A percentile compares a stretch with the other conserved stretches of the same genome.
phyloP scores from a whole-genome alignment of 2,329 filamentous ascomycete species.

The Apiospora arundinis region DNA sequence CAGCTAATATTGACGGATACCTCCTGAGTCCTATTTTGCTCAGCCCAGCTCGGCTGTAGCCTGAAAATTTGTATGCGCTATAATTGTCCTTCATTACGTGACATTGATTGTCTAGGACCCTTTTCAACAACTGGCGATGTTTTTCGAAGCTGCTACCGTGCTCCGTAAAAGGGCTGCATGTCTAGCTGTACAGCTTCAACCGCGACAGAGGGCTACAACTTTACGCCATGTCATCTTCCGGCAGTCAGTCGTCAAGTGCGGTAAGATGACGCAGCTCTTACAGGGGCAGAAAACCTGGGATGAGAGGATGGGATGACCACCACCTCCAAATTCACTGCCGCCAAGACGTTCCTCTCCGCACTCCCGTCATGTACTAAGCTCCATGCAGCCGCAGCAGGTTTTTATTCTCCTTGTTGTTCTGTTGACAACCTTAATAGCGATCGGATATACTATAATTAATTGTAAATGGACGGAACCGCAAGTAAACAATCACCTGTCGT shows the following conservation, averaged over 20 bases:
- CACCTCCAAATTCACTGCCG: neutral
- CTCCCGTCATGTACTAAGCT: constrained; percentile 10
- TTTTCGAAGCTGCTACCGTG: neutral
- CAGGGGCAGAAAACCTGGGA: constrained; percentile 3
- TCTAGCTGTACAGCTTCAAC: neutral
- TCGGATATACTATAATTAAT: neutral
- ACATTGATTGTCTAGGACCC: neutral
- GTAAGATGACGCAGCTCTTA: constrained; percentile 10
- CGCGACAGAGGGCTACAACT: neutral
- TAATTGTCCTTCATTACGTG: neutral
- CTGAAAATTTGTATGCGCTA: constrained; percentile 13
- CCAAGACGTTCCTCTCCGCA: neutral
- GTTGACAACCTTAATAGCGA: neutral
- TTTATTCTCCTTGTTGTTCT: neutral
- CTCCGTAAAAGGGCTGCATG: neutral
- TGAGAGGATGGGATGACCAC: neutral
- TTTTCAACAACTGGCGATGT: neutral
- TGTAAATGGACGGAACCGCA: neutral
- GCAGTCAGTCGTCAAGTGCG: neutral
- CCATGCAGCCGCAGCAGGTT: neutral
- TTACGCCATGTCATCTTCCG: neutral
- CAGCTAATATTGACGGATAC: constrained; percentile 15
- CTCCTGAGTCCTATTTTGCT: constrained; percentile 7
- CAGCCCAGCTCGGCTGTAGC: neutral
- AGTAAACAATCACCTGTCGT: neutral